phyloP scores from a whole-genome alignment of 768 basidiomycete species.

The Suillus subluteus region DNA sequence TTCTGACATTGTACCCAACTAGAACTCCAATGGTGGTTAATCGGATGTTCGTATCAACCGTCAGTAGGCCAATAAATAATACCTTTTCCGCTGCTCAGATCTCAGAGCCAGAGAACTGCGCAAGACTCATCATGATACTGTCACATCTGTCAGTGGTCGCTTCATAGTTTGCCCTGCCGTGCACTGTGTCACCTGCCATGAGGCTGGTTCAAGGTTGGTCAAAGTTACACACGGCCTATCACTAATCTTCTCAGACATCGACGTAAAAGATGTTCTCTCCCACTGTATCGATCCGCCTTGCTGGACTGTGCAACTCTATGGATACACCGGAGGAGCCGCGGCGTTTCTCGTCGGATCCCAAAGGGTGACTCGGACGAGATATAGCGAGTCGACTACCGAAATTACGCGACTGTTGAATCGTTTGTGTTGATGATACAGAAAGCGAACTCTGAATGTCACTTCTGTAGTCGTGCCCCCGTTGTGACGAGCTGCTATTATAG shows the following conservation, averaged over 20 bases:
- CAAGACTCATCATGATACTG: slow-evolving; percentile 64
- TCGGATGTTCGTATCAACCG: neutral
- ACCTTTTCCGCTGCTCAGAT: neutral
- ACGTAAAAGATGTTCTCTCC: slow-evolving; percentile 90
- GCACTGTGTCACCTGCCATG: neutral
- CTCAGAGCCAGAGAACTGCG: neutral
- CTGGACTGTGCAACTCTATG: slow-evolving; percentile 87
- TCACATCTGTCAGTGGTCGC: slow-evolving; percentile 67
- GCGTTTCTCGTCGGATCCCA: slow-evolving; percentile 56
- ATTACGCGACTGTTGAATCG: slow-evolving; percentile 71
- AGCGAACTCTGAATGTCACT: slow-evolving; percentile 64
- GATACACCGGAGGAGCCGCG: slow-evolving; percentile 86
- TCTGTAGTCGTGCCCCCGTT: neutral
- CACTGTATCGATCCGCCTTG: slow-evolving; percentile 71
- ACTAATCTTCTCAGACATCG: slow-evolving; percentile 59
- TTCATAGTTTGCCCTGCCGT: slow-evolving; percentile 20
- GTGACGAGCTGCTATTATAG: slow-evolving; percentile 32
- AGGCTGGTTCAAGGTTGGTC: slow-evolving; percentile 43
- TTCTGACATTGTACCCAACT: too few relatives aligned
- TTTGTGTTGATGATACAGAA: slow-evolving; percentile 95
- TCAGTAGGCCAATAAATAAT: neutral
- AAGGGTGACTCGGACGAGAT: slow-evolving; percentile 55
- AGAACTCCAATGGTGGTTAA: too few relatives aligned
- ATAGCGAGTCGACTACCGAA: slow-evolving; percentile 90
- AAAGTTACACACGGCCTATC: slow-evolving; percentile 85